phyloP scores from a whole-genome alignment of 2,329 filamentous ascomycete genomes.

The Penicillium sp. region DNA sequence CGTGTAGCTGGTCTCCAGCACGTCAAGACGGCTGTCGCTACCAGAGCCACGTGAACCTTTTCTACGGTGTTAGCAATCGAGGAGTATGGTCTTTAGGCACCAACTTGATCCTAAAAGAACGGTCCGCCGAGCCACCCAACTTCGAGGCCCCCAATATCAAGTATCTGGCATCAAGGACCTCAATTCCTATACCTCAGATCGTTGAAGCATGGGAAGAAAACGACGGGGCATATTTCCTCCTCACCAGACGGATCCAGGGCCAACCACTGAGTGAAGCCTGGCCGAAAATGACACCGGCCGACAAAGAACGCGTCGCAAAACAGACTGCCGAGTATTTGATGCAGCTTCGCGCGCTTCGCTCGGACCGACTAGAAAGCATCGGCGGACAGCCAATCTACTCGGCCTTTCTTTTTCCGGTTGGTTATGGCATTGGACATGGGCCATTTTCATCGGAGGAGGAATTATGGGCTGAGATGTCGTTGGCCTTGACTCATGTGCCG shows the following conservation, averaged over 20 bases:
- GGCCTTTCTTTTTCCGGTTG: conserved; percentile 15
- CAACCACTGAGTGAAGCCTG: conserved; percentile 16
- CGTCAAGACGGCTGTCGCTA: conserved; percentile 16
- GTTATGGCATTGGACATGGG: conserved; percentile 1
- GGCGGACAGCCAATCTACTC: conserved; percentile 15
- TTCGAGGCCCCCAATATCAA: conserved; percentile 12
- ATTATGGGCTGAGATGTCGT: conserved; percentile 15
- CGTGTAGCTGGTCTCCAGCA: conserved; percentile 20
- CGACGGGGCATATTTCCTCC: conserved; percentile 11
- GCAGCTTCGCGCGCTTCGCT: conserved; percentile 20
- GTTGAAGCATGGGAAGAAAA: conserved; percentile 18
- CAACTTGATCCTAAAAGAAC: conserved; percentile 31
- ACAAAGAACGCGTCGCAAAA: conserved; percentile 24
- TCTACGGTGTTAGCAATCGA: conserved; percentile 27
- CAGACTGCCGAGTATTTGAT: conserved; percentile 21
- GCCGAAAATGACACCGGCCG: conserved; percentile 12
- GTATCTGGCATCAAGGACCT: conserved; percentile 16
- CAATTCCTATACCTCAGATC: conserved; percentile 14
- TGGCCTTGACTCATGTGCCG: conserved; percentile 11
- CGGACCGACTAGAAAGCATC: conserved; percentile 14
- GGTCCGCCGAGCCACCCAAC: conserved; percentile 7
- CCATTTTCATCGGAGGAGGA: conserved; percentile 16
- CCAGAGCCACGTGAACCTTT: conserved; percentile 17
- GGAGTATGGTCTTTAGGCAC: conserved; percentile 31
- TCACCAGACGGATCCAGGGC: conserved; percentile 18